Conservation (phyloP, 306 rosid species). For the Trifolium fragiferum region DNA sequence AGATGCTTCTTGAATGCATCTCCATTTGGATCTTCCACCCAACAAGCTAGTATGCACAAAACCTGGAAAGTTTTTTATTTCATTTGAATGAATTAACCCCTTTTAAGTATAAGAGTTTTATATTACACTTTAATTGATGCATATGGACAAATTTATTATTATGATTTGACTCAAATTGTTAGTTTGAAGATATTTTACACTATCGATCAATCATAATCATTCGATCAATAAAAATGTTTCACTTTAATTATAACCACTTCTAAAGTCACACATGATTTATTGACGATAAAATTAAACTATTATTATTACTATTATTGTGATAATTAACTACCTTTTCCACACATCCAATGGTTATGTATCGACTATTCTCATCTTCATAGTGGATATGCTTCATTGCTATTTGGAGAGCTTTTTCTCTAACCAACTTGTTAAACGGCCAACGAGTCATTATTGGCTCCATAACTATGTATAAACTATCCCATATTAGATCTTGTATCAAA, state of each 20-base stretch:
- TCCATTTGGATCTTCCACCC: slow-evolving; percentile 74
- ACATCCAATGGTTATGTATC: slow-evolving; percentile 62
- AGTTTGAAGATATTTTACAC: no score
- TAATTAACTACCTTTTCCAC: slow-evolving; percentile 54
- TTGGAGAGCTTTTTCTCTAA: slow-evolving; percentile 61
- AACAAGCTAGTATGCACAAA: slow-evolving; percentile 68
- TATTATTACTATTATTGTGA: no score
- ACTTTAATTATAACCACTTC: no score
- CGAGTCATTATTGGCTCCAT: slow-evolving; percentile 64
- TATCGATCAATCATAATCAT: no score
- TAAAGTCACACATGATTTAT: no score
- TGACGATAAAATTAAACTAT: no score
- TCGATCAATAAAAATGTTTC: no score
- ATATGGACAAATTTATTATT: no score
- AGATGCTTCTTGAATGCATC: slow-evolving; percentile 69
- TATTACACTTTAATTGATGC: neutral
- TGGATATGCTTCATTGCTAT: slow-evolving; percentile 68
- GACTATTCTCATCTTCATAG: slow-evolving; percentile 69
- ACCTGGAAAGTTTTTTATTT: slow-evolving; percentile 36
- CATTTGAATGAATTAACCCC: neutral
- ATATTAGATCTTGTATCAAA: slow-evolving; percentile 58
- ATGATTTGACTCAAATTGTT: no score
- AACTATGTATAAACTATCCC: slow-evolving; percentile 65
- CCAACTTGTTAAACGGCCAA: slow-evolving; percentile 65
- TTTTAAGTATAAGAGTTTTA: no score